phyloP scores from a whole-genome alignment of 805 yeast genomes.

The Candida fluviatilis region DNA sequence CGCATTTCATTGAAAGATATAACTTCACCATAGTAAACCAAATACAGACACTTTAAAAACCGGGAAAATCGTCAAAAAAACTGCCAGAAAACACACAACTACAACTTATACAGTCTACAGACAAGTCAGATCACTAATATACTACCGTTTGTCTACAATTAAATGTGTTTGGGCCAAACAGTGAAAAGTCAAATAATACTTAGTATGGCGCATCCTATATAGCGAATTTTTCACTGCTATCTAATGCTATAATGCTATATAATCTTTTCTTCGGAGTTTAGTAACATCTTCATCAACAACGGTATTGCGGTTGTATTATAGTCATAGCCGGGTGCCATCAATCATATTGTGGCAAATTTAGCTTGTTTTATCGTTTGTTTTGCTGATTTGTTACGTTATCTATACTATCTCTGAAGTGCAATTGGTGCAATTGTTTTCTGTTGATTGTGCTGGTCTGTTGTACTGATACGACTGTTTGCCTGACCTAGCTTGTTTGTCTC shows the following conservation, averaged over 20 bases:
- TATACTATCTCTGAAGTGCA: too few relatives aligned
- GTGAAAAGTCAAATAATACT: too few relatives aligned
- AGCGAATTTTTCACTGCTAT: neutral
- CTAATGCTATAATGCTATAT: neutral
- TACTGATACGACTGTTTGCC: too few relatives aligned
- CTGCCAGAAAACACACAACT: neutral
- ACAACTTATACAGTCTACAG: neutral
- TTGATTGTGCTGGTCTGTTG: too few relatives aligned
- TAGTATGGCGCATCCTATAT: too few relatives aligned
- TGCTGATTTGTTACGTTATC: too few relatives aligned
- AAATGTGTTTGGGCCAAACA: too few relatives aligned
- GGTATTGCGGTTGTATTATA: neutral
- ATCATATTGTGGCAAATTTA: neutral
- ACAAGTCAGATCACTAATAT: neutral
- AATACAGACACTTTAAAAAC: too few relatives aligned
- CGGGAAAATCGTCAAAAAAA: too few relatives aligned
- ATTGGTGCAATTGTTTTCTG: too few relatives aligned
- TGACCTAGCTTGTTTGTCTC: too few relatives aligned
- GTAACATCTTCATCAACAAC: neutral
- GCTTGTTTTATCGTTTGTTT: too few relatives aligned
- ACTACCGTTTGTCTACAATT: neutral
- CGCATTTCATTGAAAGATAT: constrained; percentile 38
- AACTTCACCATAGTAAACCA: constrained; percentile 32
- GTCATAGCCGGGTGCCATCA: neutral
- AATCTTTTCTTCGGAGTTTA: neutral